Evolutionary conservation across 257 asterid species (phyloP).

Genomic region (Ehretia macrophylla): DNA sequence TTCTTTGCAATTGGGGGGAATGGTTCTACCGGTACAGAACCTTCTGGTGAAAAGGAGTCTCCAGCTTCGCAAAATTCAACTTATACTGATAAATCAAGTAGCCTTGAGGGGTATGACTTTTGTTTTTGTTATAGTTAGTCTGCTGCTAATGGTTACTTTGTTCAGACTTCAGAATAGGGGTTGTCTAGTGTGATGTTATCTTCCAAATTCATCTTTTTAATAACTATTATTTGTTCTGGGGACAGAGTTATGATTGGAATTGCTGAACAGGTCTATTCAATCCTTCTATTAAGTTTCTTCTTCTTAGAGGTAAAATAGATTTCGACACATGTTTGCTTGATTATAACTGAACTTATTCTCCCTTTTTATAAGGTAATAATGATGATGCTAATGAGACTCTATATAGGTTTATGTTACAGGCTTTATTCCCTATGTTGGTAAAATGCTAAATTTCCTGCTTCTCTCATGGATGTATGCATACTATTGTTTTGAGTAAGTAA

Average conservation of each 20-base stretch:
- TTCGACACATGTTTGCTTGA: conserved; percentile 2
- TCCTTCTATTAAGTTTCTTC: conserved; percentile 85
- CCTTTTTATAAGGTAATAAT: conserved; percentile 7
- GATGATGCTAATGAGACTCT: conserved; percentile 8
- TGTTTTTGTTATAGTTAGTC: background rate
- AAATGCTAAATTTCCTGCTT: conserved; percentile 65
- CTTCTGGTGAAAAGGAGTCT: conserved; percentile 38
- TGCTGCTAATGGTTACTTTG: conserved; percentile 6
- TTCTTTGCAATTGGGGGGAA: conserved; percentile 58
- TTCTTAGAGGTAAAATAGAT: conserved; percentile 64
- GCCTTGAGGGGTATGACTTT: conserved; percentile 62
- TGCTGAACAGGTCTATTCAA: conserved; percentile 82
- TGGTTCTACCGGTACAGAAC: conserved; percentile 31
- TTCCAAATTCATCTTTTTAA: conserved; percentile 11
- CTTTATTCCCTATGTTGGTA: conserved; percentile 70
- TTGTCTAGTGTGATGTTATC: conserved; percentile 6
- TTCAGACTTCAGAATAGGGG: background rate
- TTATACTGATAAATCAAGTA: conserved; percentile 47
- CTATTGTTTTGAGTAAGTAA: conserved; percentile 95
- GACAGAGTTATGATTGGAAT: conserved; percentile 72
- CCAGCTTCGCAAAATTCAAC: conserved; percentile 21
- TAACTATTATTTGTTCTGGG: conserved; percentile 5
- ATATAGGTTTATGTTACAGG: conserved; percentile 76
- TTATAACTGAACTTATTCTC: conserved; percentile 15
- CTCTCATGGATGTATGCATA: conserved; percentile 98